These are phyloP conservation scores for Spizellomyces sp. DNA, from an alignment of 192 early-diverging fungal species.

Conservation along the genomic window DNA sequence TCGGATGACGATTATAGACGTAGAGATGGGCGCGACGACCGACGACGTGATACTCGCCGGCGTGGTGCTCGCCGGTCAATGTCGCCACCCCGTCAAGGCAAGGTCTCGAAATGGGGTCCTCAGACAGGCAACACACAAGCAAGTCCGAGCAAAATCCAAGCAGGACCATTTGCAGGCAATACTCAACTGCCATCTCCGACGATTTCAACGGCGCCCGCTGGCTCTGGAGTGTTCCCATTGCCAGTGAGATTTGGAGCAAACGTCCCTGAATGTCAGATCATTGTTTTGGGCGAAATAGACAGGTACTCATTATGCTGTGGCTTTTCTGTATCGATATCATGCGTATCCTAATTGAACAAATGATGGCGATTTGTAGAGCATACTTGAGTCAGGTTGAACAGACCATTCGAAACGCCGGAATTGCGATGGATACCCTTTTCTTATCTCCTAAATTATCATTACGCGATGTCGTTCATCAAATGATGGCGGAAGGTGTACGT, in stretches of 20 bases:
- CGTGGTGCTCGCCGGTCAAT: not conserved
- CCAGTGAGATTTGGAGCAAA: slow-evolving; percentile 39
- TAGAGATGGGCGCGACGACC: not conserved
- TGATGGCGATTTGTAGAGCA: not conserved
- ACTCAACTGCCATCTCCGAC: slow-evolving; percentile 1
- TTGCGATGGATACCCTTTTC: slow-evolving; percentile 35
- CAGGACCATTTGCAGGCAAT: no score
- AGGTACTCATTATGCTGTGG: slow-evolving; percentile 9
- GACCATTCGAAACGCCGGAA: slow-evolving; percentile 19
- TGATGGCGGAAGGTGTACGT: slow-evolving; percentile 48
- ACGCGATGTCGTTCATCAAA: slow-evolving; percentile 40
- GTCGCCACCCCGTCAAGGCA: slow-evolving; percentile 11
- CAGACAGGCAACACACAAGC: not conserved
- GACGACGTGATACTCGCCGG: slow-evolving; percentile 1
- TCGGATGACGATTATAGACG: slow-evolving; percentile 12
- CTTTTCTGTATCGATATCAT: no score
- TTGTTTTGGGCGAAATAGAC: slow-evolving; percentile 41
- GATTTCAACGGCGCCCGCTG: slow-evolving; percentile 9
- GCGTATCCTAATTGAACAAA: no score
- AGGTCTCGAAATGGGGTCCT: slow-evolving; percentile 1
- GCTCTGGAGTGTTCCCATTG: slow-evolving; percentile 37
- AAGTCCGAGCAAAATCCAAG: no score
- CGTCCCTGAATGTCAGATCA: slow-evolving; percentile 49
- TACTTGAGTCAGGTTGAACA: slow-evolving; percentile 6
- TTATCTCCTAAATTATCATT: slow-evolving; percentile 35